Percentiles rank a stretch among this genome's conserved stretches.
Conservation (phyloP, 176 grass and related monocot genomes). For the Microstegium vimineum region DNA sequence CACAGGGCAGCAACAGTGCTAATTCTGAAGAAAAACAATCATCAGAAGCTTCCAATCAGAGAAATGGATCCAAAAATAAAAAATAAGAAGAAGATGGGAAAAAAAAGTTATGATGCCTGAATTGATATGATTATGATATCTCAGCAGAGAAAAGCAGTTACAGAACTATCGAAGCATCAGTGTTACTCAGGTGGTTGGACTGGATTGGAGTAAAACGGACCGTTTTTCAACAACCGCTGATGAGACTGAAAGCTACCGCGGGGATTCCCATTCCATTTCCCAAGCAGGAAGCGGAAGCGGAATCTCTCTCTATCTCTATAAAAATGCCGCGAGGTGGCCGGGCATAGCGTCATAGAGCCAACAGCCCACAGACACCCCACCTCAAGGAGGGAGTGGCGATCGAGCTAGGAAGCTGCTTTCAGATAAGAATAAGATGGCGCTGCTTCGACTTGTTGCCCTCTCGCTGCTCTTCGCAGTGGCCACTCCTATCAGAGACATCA, state of each 20-base stretch:
- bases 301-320: too few species aligned
- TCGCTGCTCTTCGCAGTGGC: constrained; percentile 45
- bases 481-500: constrained; percentile 45
- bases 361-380: background rate
- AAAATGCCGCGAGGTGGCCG: constrained; percentile 1
- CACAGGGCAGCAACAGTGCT: background rate
- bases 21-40: background rate
- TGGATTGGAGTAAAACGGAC: constrained; percentile 17
- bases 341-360: constrained; percentile 4
- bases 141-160: background rate
- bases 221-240: background rate
- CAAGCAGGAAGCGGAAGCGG: background rate
- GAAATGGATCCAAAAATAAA: background rate
- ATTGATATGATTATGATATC: background rate
- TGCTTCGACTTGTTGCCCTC: constrained; percentile 34
- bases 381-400: background rate
- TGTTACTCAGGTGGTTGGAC: constrained; percentile 29
- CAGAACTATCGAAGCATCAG: background rate
- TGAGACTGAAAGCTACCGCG: constrained; percentile 34
- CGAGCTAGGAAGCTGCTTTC: constrained; percentile 31
- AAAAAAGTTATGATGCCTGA: background rate
- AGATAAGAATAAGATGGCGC: constrained; percentile 42
- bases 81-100: background rate
- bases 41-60: background rate
- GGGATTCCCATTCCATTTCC: constrained; percentile 15